Conservation (phyloP, 768 basidiomycete genomes). For the Kwoniella europaea region DNA sequence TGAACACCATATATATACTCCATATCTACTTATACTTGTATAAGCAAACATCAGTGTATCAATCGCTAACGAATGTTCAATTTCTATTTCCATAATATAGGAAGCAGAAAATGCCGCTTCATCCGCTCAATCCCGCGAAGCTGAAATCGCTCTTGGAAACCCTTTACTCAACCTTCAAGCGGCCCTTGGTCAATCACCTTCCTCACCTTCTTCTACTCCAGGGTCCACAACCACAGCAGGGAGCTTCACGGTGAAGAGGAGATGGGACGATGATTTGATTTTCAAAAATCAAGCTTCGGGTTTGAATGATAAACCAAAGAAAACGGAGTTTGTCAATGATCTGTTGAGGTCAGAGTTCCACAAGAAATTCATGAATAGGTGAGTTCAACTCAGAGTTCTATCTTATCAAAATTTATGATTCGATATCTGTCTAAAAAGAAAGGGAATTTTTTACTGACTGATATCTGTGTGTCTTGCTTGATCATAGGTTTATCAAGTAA, state of each 20-base stretch:
- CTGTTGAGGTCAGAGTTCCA: slow-evolving; percentile 70
- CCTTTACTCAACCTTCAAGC: slow-evolving; percentile 89
- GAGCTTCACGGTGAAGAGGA: slow-evolving; percentile 85
- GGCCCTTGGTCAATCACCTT: slow-evolving; percentile 75
- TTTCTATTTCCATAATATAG: slow-evolving; percentile 48
- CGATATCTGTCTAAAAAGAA: not conserved
- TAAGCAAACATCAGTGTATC: not conserved
- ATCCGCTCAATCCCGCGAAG: slow-evolving; percentile 66
- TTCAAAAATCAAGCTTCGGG: slow-evolving; percentile 97
- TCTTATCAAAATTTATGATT: not conserved
- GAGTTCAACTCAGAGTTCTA: slow-evolving; percentile 4
- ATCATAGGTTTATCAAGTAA: slow-evolving; percentile 29
- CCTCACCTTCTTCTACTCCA: slow-evolving; percentile 59
- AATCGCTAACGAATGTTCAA: not conserved
- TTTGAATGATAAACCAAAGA: slow-evolving; percentile 66
- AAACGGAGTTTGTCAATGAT: slow-evolving; percentile 88
- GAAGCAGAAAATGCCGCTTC: slow-evolving; percentile 77
- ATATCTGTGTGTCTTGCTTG: not conserved
- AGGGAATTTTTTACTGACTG: not conserved
- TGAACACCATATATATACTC: too few species aligned
- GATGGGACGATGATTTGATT: slow-evolving; percentile 97
- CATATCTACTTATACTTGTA: not conserved
- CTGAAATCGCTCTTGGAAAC: slow-evolving; percentile 82
- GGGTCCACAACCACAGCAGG: slow-evolving; percentile 65
- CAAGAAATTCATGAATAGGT: slow-evolving; percentile 56